Conservation (phyloP, 2,329 filamentous ascomycete species). For the Ascochyta rabiei region DNA sequence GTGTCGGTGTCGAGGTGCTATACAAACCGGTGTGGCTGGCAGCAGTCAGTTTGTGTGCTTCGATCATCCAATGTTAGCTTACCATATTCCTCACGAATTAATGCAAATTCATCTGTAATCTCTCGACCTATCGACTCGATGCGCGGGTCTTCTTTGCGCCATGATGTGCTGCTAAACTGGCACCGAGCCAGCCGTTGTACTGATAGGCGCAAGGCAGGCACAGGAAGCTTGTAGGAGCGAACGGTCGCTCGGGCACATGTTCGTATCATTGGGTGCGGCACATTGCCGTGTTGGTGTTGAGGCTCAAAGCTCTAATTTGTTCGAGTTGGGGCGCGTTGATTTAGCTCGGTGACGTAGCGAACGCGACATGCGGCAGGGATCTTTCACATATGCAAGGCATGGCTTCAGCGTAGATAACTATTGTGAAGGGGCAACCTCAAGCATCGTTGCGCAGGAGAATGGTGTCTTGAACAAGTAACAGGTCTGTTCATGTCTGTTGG, state of each 20-base stretch:
- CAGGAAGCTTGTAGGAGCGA: conserved; percentile 25
- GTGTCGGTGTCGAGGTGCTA: conserved; percentile 20
- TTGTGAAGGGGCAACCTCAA: not conserved
- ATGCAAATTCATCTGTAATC: conserved; percentile 67
- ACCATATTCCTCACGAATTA: conserved; percentile 64
- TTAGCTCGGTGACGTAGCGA: conserved; percentile 33
- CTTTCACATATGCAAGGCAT: conserved; percentile 3
- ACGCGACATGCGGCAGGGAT: conserved; percentile 13
- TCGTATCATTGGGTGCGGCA: conserved; percentile 39
- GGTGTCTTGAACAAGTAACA: not conserved
- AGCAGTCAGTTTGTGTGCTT: conserved; percentile 19
- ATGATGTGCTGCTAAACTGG: conserved; percentile 31
- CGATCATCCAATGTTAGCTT: conserved; percentile 1
- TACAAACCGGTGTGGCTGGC: conserved; percentile 43
- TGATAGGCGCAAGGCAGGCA: not conserved
- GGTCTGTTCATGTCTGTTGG: not conserved
- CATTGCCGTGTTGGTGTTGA: conserved; percentile 27
- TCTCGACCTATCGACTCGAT: conserved; percentile 57
- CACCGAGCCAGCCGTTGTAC: conserved; percentile 14
- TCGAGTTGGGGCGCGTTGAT: conserved; percentile 6
- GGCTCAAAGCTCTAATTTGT: conserved; percentile 1
- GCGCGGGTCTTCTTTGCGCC: conserved; percentile 53
- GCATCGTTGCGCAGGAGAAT: not conserved
- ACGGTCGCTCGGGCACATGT: conserved; percentile 31
- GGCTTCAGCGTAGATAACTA: not conserved